Evolutionary conservation across 345 rosid genomes (phyloP).

Genomic region (Crucihimalaya himalaica): DNA sequence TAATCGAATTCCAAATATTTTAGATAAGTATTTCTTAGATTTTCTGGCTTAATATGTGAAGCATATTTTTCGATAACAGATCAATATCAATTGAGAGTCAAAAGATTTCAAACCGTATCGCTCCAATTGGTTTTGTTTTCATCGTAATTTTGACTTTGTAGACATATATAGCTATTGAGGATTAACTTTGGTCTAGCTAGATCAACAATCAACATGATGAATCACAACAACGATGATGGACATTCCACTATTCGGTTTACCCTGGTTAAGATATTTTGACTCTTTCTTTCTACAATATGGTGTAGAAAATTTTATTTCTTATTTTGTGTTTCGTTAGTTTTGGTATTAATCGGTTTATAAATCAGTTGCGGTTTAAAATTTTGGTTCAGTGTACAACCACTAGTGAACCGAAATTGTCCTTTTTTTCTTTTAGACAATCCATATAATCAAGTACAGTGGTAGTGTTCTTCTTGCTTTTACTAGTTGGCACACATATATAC

Average conservation of each 20-base stretch:
- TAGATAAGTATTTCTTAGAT: conserved; percentile 27
- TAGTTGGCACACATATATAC: conserved; percentile 14
- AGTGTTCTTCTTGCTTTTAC: conserved; percentile 18
- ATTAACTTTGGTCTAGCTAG: background rate
- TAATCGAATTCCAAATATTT: conserved; percentile 6
- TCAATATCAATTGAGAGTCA: background rate
- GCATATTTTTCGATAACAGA: background rate
- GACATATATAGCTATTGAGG: background rate
- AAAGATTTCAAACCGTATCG: background rate
- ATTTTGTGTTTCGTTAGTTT: background rate
- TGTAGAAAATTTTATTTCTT: background rate
- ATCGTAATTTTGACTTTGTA: background rate
- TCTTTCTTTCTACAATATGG: background rate
- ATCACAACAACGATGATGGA: background rate
- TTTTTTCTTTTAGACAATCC: background rate
- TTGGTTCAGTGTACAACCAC: background rate
- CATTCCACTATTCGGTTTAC: background rate
- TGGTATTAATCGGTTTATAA: background rate
- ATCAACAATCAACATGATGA: background rate
- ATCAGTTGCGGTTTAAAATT: background rate
- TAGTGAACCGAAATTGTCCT: background rate
- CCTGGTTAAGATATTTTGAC: background rate
- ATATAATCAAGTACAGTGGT: background rate
- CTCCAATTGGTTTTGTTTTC: background rate
- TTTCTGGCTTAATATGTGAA: conserved; percentile 26